Evolutionary conservation across 176 grass and related monocot species (phyloP), one percentile per base, ranked within the genome.

Genomic region (Olyra latifolia): DNA sequence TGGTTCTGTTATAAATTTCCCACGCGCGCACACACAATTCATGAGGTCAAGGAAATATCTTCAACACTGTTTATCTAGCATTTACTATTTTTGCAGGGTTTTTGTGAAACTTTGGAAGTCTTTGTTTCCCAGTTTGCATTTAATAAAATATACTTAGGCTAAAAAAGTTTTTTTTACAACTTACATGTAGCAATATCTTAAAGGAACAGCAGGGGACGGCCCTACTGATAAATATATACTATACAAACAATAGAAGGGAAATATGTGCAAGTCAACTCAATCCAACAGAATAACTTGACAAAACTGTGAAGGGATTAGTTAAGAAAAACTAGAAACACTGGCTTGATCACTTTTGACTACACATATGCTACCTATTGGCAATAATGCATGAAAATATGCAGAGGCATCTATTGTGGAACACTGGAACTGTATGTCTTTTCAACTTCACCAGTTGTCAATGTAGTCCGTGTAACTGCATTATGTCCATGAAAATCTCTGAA

Each of bases 401-500:
- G 42, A 40, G 50, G 22, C 17, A 14, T 68, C 17, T 30, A 44
- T 74, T 20, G 42, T 44, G 13, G 35, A 47, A 60, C n/a, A 48
- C 29, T 66, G 11, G 24, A 64, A 35, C 75, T 64, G 58, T 55
- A 27, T 29, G 48, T 30, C 70, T 39, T 66, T 74, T 16, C 41
- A 67, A 23, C 20, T 55, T 16, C 25, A 55, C 35, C 14, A 7
- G 19, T 72, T 77, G 64, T 89, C 82, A 89, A 47, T 81, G 63
- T 57, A 81, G 25, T 81, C 54, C 54, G 66, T 92, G 88, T 41
- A 88, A 64, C 48, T 91, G 85, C 74, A 83, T 62, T 72, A 94
- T 62, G 62, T 91, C 90, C 83, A 93, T 91, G 41, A 93, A 71
- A 61, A 98, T 47, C 83, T 98, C 95, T 28, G 95, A 92, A 76